Evolutionary conservation across 2,329 filamentous ascomycete species (phyloP).

Genomic region (Anthostomella pinea): DNA sequence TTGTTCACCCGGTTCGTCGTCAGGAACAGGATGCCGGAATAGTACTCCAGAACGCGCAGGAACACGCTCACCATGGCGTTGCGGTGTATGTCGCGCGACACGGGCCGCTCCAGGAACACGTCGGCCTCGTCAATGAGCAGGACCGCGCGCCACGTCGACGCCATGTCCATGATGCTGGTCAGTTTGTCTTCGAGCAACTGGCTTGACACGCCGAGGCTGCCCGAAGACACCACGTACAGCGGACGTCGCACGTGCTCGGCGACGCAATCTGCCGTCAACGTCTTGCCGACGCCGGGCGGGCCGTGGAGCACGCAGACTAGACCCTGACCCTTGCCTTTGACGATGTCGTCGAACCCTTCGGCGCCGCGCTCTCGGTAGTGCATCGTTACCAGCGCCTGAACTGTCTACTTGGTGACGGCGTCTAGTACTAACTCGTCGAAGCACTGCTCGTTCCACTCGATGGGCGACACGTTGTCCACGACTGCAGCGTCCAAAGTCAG

Average conservation of each 20-base stretch:
- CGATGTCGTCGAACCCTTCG: conserved; percentile 18
- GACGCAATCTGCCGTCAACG: conserved; percentile 37
- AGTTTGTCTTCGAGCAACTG: conserved; percentile 22
- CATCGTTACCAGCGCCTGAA: conserved; percentile 19
- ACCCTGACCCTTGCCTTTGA: conserved; percentile 31
- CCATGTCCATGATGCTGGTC: conserved; percentile 36
- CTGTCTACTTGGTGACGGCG: conserved; percentile 15
- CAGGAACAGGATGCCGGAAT: conserved; percentile 22
- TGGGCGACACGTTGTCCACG: conserved; percentile 16
- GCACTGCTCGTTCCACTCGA: conserved; percentile 19
- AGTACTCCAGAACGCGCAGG: conserved; percentile 23
- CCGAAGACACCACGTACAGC: conserved; percentile 33
- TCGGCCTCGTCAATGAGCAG: conserved; percentile 35
- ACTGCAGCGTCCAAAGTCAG: too few species aligned
- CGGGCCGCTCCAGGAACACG: conserved; percentile 36
- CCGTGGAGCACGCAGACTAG: conserved; percentile 46
- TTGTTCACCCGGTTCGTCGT: conserved; percentile 21
- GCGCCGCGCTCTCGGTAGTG: conserved; percentile 11
- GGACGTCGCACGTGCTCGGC: conserved; percentile 35
- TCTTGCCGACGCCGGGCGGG: conserved; percentile 44
- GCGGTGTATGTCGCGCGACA: conserved; percentile 13
- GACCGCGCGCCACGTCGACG: conserved; percentile 38
- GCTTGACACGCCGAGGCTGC: conserved; percentile 30
- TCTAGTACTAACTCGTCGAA: conserved; percentile 24
- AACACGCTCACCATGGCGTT: conserved; percentile 25